Conservation (phyloP, 2,329 filamentous ascomycete species). For the Aspergillus hortae region DNA sequence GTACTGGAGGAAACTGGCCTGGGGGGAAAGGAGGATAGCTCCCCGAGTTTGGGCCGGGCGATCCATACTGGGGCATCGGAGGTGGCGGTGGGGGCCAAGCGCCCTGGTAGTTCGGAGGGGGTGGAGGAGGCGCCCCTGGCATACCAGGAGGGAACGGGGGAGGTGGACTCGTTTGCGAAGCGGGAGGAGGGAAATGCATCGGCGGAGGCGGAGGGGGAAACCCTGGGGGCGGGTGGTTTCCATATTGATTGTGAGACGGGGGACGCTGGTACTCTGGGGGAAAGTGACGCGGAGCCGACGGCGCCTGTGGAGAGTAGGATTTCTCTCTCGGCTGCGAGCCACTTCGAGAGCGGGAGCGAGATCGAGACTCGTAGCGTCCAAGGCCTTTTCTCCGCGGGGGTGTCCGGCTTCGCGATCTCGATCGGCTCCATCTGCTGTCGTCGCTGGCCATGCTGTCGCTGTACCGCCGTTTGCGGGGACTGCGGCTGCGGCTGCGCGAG, state of each 20-base stretch:
- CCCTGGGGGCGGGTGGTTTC: conserved; percentile 7
- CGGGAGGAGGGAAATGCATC: conserved; percentile 10
- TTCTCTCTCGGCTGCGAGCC: conserved; percentile 24
- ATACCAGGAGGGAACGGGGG: conserved; percentile 8
- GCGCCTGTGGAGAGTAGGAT: conserved; percentile 29
- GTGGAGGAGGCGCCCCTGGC: conserved; percentile 23
- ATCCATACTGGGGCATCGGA: conserved; percentile 21
- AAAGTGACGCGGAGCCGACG: conserved; percentile 22
- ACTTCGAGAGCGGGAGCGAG: conserved; percentile 17
- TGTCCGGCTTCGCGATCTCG: conserved; percentile 29
- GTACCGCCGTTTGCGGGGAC: conserved; percentile 39
- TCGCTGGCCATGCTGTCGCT: conserved; percentile 34
- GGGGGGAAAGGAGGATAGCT: conserved; percentile 19
- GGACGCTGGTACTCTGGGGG: conserved; percentile 22
- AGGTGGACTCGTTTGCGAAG: conserved; percentile 1
- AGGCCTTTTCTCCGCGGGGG: conserved; percentile 16
- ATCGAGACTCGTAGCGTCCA: conserved; percentile 24
- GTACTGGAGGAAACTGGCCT: conserved; percentile 20
- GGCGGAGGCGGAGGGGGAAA: conserved; percentile 17
- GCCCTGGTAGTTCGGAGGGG: conserved; percentile 32
- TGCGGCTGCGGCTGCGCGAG: conserved; percentile 38
- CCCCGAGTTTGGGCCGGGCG: not conserved
- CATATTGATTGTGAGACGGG: conserved; percentile 3
- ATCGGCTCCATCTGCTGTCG: conserved; percentile 26
- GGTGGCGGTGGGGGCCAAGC: conserved; percentile 36